A percentile compares a stretch with the other conserved stretches of the same genome.
These are phyloP conservation scores for Heterobasidion occidentale DNA, from an alignment of 1,284 basidiomycete genomes.

Conservation along the genomic window DNA sequence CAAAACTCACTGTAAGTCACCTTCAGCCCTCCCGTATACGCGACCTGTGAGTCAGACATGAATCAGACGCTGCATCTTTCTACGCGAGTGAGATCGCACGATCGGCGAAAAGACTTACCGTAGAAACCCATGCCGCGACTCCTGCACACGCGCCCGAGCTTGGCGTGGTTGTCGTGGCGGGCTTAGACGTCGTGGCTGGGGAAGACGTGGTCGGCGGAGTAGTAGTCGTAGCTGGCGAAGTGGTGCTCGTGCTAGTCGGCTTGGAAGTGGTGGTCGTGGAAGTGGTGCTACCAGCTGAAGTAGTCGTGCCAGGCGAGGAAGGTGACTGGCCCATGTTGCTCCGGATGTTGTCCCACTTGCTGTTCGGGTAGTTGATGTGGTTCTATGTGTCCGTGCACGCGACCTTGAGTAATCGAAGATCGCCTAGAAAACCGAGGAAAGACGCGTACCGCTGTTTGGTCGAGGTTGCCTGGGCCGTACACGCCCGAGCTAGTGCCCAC, in stretches of 20 bases:
- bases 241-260: not conserved
- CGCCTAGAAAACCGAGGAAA: not conserved
- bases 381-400: conserved; percentile 30
- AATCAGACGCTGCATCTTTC: not conserved
- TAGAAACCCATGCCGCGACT: conserved; percentile 37
- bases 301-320: conserved; percentile 6
- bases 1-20: conserved; percentile 39
- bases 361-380: conserved; percentile 60
- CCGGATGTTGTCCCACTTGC: conserved; percentile 63
- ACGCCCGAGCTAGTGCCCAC: conserved; percentile 39
- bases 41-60: conserved; percentile 12
- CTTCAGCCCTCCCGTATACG: conserved; percentile 42
- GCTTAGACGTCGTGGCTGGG: conserved; percentile 17
- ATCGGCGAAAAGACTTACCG: conserved; percentile 13
- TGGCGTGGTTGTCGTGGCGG: not conserved
- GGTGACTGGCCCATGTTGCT: conserved; percentile 43
- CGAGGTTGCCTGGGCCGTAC: conserved; percentile 38
- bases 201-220: conserved; percentile 11
- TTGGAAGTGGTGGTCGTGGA: not conserved
- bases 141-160: conserved; percentile 30
- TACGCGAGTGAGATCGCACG: conserved; percentile 1
- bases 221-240: not conserved
- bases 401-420: not conserved
- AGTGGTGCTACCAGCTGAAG: conserved; percentile 17
- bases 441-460: conserved; percentile 37